Percentiles rank a stretch among this genome's conserved stretches.
phyloP scores from a whole-genome alignment of 108 stramenopile genomes.

The Cylindrotheca fusiformis region DNA sequence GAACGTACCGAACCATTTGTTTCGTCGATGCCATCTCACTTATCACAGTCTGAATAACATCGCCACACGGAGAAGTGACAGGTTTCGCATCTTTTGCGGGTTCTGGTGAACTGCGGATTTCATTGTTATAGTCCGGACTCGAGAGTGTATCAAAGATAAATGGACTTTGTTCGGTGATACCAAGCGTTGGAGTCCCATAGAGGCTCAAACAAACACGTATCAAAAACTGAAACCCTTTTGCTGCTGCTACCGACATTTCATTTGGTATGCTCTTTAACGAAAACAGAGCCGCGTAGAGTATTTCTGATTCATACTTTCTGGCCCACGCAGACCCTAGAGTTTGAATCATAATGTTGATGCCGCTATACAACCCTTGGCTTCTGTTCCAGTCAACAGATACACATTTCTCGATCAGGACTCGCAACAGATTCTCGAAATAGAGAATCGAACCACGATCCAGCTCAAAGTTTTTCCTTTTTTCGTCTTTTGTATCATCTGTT shows the following conservation, averaged over 20 bases:
- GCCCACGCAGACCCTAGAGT: conserved; percentile 51
- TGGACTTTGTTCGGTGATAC: conserved; percentile 1
- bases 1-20: conserved; percentile 62
- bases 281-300: conserved; percentile 70
- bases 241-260: conserved; percentile 52
- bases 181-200: conserved; percentile 28
- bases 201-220: conserved; percentile 45
- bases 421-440: conserved; percentile 58
- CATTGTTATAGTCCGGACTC: conserved; percentile 5
- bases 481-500: not conserved
- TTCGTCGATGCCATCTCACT: conserved; percentile 66
- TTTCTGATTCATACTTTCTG: conserved; percentile 60
- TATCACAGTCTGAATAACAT: conserved; percentile 54
- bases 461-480: not conserved
- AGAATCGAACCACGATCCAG: conserved; percentile 25
- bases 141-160: conserved; percentile 34
- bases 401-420: conserved; percentile 44
- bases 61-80: conserved; percentile 21
- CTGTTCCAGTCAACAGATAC: conserved; percentile 48
- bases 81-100: not conserved
- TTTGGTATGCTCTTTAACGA: conserved; percentile 68
- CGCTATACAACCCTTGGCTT: conserved; percentile 40
- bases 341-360: conserved; percentile 40
- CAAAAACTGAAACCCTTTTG: conserved; percentile 61
- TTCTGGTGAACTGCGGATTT: conserved; percentile 2